phyloP scores from a whole-genome alignment of 1,139 yeast genomes.

The Blastobotrys niveus region DNA sequence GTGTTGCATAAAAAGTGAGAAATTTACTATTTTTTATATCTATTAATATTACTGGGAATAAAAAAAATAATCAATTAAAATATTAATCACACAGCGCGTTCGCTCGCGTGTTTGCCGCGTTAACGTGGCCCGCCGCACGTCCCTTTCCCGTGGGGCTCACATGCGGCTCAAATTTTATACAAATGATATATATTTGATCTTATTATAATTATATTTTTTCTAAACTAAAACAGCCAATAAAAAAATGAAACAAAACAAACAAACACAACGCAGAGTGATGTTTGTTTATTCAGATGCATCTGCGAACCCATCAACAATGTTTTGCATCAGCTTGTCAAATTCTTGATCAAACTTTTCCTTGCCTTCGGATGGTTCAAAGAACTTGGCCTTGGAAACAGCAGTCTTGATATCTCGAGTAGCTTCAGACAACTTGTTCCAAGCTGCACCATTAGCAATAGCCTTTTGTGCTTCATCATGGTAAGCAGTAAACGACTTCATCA shows the following conservation, averaged over 20 bases:
- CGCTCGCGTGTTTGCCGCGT: too few species aligned
- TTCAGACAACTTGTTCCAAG: constrained; percentile 83
- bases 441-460: constrained; percentile 89
- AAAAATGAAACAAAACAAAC: neutral
- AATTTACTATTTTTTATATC: too few species aligned
- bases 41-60: too few species aligned
- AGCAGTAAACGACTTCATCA: constrained; percentile 91
- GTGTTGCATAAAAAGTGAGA: too few species aligned
- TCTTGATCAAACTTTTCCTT: constrained; percentile 68
- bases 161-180: neutral
- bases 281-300: constrained; percentile 82
- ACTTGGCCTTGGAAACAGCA: constrained; percentile 88
- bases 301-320: constrained; percentile 84
- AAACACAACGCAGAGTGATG: too few species aligned
- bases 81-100: too few species aligned
- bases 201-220: neutral
- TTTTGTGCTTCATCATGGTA: constrained; percentile 97
- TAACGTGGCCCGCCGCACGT: too few species aligned
- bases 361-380: constrained; percentile 92
- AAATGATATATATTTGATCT: neutral
- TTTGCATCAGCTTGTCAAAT: constrained; percentile 67
- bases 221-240: neutral
- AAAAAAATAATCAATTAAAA: too few species aligned
- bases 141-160: too few species aligned
- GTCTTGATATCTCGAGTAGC: constrained; percentile 87